These are phyloP conservation scores for Scedosporium minutisporum DNA, from an alignment of 2,329 filamentous ascomycete genomes.

Conservation along the genomic window DNA sequence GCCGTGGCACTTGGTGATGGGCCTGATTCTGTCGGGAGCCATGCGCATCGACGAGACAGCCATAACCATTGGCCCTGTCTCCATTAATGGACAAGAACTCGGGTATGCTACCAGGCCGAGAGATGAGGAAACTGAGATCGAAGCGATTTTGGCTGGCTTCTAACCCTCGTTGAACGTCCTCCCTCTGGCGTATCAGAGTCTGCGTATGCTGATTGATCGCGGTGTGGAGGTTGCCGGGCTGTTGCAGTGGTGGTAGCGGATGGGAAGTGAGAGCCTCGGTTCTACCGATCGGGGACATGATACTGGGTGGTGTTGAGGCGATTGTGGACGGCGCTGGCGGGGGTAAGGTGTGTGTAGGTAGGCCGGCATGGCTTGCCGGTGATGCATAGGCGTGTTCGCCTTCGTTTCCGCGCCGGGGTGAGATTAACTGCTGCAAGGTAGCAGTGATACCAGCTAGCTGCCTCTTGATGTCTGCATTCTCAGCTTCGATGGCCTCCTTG, in stretches of 20 bases:
- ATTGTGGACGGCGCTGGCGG: not conserved
- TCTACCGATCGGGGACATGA: not conserved
- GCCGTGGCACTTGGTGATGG: not conserved
- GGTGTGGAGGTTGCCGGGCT: not conserved
- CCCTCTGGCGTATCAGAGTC: not conserved
- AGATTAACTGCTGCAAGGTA: not conserved
- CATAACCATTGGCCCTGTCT: not conserved
- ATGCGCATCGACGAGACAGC: not conserved
- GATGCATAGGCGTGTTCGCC: slow-evolving; percentile 1
- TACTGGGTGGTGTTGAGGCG: not conserved
- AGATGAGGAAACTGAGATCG: slow-evolving; percentile 10
- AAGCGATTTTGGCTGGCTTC: not conserved
- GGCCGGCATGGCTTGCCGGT: not conserved
- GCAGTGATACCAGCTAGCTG: not conserved
- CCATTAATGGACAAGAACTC: not conserved
- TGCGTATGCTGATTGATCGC: not conserved
- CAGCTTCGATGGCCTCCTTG: slow-evolving; percentile 67
- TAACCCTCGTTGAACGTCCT: not conserved
- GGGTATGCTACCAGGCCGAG: not conserved
- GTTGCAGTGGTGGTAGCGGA: not conserved
- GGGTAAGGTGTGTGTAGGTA: not conserved
- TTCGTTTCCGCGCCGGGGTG: not conserved
- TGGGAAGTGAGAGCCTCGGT: not conserved
- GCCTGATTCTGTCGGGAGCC: not conserved
- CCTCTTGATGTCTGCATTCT: slow-evolving; percentile 66